Base-by-base conservation (phyloP, 1,139 yeast species). In the Scheffersomyces lignicola region DNA sequence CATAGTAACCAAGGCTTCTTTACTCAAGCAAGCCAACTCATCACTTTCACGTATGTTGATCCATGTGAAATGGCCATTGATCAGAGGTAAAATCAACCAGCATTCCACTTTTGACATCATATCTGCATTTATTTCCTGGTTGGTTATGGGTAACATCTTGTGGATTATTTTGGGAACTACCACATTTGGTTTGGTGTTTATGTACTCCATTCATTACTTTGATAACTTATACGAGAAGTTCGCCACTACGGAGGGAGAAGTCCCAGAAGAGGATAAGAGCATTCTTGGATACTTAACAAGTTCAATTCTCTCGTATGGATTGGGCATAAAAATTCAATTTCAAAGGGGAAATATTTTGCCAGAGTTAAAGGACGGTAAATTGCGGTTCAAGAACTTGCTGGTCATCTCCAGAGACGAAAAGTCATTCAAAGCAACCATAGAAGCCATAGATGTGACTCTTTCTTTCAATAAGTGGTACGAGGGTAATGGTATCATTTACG, bases 401-500 rank as follows among this genome's bases (percentile, higher is more conserved):
- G 49, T 81, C 7, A 47, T 48, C 7, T 57, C 64, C 3, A 48
- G 44, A 3, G 47, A 41, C 23, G 35, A 44, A 8, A 41, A 39
- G 13, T 45, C 45, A 13, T 60, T 69, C 22, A 55, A 62, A 8
- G 69, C 81, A 20, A 60, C 59, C 11, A 65, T 82, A 18, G 76
- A 80, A 35, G 69, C 77, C 12, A 60, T 82, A 42, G 78, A 77
- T 42, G 51, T 83, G 27, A 73, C 83, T 0, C 58, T 83, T 15
- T 78, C 85, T 1, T 75, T 83, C 42, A 68, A 70, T 30, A 83
- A 83, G 54, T 83, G 90, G 90, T 69, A 79, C 33, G 75, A 76
- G 40, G 83, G 88, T 0, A 70, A 73, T 32, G 94, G 94, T 0
- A 58, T 84, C 20, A 73, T 83, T 27, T 65, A 80, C 35, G 80